These are phyloP conservation scores for Anisodus acutangulus DNA, from an alignment of 257 asterid species.

Conservation along the genomic window DNA sequence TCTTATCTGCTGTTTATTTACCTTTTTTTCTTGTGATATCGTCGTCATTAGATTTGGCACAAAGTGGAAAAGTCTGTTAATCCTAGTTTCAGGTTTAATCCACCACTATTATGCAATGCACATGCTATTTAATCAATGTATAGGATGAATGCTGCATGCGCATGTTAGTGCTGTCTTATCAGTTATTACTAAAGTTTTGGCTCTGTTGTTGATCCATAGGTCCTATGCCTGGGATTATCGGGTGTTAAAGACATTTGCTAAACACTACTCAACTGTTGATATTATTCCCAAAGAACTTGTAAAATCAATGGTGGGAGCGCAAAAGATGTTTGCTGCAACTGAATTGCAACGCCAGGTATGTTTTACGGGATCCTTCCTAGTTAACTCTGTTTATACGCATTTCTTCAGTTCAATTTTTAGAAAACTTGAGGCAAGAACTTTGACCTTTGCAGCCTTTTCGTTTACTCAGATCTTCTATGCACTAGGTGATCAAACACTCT, in stretches of 20 bases:
- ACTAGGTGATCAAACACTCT: conserved; percentile 81
- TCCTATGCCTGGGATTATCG: conserved; percentile 91
- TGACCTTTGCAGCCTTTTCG: conserved; percentile 25
- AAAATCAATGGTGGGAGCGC: conserved; percentile 69
- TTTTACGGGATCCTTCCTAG: conserved; percentile 29
- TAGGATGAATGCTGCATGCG: conserved; percentile 12
- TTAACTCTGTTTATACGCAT: conserved; percentile 19
- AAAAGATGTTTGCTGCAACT: conserved; percentile 86
- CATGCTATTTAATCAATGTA: background rate
- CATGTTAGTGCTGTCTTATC: conserved; percentile 4
- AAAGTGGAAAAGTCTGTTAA: background rate
- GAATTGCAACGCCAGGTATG: conserved; percentile 96
- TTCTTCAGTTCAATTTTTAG: background rate
- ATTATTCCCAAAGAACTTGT: conserved; percentile 84
- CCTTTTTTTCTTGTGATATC: conserved; percentile 14
- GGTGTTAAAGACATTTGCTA: conserved; percentile 75
- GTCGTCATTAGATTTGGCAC: background rate
- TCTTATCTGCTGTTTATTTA: background rate
- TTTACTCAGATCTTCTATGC: conserved; percentile 76
- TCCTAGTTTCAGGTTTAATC: conserved; percentile 9
- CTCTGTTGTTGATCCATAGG: conserved; percentile 44
- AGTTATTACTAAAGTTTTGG: background rate
- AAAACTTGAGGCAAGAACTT: background rate
- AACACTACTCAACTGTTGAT: conserved; percentile 83
- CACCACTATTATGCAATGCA: background rate